Conservation (phyloP, 306 rosid genomes). For the Rosa lucieae region DNA sequence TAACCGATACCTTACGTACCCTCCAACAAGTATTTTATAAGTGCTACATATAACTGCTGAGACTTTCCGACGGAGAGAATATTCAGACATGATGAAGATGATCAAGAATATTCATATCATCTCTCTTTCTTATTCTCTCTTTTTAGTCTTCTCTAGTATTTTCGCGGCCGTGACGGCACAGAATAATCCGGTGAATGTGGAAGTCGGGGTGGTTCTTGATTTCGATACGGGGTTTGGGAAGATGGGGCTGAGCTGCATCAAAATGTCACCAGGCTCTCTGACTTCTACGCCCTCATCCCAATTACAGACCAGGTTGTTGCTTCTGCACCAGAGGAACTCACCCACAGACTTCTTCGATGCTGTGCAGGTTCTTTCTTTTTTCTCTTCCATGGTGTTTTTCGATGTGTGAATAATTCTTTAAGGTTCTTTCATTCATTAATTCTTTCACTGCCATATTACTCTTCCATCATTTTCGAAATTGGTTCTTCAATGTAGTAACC, state of each 20-base stretch:
- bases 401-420: no score
- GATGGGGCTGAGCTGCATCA: slow-evolving; percentile 36
- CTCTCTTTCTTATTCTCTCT: not conserved
- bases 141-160: not conserved
- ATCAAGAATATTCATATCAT: not conserved
- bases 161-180: not conserved
- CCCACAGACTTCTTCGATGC: no score
- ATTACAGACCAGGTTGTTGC: slow-evolving; percentile 35
- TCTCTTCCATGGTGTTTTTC: no score
- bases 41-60: not conserved
- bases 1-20: no score
- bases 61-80: not conserved
- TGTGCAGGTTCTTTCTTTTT: slow-evolving; percentile 11
- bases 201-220: slow-evolving; percentile 36
- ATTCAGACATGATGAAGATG: not conserved
- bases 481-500: not conserved
- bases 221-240: slow-evolving; percentile 13
- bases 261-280: slow-evolving; percentile 38
- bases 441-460: not conserved
- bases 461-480: not conserved
- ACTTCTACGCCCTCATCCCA: slow-evolving; percentile 27
- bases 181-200: slow-evolving; percentile 20
- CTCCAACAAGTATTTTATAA: no score
- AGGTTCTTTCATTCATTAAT: no score
- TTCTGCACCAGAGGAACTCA: slow-evolving; percentile 19